A percentile compares a stretch with the other conserved stretches of the same genome.
These are phyloP conservation scores for Diddensiella caesifluorescens DNA, from an alignment of 805 yeast species.

Conservation along the genomic window DNA sequence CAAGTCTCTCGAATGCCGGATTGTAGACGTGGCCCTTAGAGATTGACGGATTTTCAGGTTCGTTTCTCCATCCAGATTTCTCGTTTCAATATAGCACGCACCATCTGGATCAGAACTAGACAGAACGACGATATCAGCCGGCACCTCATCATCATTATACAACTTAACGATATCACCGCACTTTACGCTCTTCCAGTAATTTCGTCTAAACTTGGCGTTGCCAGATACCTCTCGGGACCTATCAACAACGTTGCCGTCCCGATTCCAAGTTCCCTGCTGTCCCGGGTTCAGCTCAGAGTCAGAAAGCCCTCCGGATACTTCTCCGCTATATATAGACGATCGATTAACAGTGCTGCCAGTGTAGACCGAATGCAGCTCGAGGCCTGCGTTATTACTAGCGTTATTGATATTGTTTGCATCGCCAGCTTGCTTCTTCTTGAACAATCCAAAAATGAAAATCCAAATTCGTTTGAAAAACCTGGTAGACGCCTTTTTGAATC, in stretches of 20 bases:
- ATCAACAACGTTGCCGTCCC: conserved; percentile 28
- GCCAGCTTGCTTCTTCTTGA: conserved; percentile 6
- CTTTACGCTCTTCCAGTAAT: conserved; percentile 64
- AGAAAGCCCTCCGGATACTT: not conserved
- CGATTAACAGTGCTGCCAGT: conserved; percentile 2
- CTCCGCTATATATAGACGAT: not conserved
- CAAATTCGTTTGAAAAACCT: conserved; percentile 6
- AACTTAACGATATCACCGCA: conserved; percentile 72
- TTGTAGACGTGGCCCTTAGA: conserved; percentile 47
- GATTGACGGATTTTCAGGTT: conserved; percentile 58
- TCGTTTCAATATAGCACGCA: conserved; percentile 64
- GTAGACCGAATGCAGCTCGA: conserved; percentile 7
- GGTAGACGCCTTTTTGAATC: conserved; percentile 55
- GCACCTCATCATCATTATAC: conserved; percentile 66
- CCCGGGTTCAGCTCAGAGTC: conserved; percentile 4
- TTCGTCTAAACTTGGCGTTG: conserved; percentile 40
- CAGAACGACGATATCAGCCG: conserved; percentile 66
- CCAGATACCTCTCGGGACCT: conserved; percentile 30
- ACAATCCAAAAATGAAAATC: conserved; percentile 1
- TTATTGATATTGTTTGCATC: not conserved
- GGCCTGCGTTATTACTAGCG: not conserved
- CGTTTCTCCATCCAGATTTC: conserved; percentile 71
- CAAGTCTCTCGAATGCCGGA: conserved; percentile 55
- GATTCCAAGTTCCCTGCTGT: not conserved
- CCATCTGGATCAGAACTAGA: conserved; percentile 68